A percentile compares a stretch with the other conserved stretches of the same genome.
Evolutionary conservation across 2,329 filamentous ascomycete genomes (phyloP).

Genomic region (Penicillium nordicum): DNA sequence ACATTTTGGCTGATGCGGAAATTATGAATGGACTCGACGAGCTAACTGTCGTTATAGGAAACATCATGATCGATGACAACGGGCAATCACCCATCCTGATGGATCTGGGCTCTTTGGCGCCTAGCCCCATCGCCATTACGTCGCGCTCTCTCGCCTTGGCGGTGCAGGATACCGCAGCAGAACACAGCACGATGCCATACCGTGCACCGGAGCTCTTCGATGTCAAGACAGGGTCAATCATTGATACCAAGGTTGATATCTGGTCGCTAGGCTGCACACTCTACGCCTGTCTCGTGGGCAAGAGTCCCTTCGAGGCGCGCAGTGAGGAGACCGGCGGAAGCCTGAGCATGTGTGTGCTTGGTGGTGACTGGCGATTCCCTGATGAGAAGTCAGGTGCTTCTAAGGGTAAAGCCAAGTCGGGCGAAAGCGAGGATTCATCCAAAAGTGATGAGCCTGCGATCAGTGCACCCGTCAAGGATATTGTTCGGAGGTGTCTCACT

Average conservation of each 20-base stretch:
- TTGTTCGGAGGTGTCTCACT: conserved; percentile 79
- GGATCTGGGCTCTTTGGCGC: conserved; percentile 90
- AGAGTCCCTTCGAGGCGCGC: conserved; percentile 93
- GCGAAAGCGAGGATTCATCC: conserved; percentile 18
- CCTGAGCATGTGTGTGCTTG: conserved; percentile 84
- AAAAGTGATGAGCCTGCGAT: conserved; percentile 55
- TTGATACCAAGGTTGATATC: conserved; percentile 96
- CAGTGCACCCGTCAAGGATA: conserved; percentile 77
- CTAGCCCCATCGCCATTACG: conserved; percentile 83
- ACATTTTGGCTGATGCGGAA: neutral
- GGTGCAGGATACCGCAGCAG: conserved; percentile 89
- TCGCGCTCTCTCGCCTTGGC: conserved; percentile 85
- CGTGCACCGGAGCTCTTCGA: conserved; percentile 97
- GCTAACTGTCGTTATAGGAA: conserved; percentile 51
- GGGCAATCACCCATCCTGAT: conserved; percentile 88
- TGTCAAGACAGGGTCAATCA: conserved; percentile 84
- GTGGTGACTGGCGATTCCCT: conserved; percentile 94
- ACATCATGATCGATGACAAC: conserved; percentile 97
- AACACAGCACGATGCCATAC: conserved; percentile 98
- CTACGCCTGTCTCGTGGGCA: conserved; percentile 93
- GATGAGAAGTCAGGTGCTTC: conserved; percentile 68
- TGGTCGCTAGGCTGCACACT: conserved; percentile 98
- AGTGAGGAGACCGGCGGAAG: conserved; percentile 95
- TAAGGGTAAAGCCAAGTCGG: conserved; percentile 54
- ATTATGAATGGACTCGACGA: neutral